These are phyloP conservation scores for Penicillium dipodomyicola DNA, from an alignment of 495 filamentous ascomycete genomes.

Conservation along the genomic window DNA sequence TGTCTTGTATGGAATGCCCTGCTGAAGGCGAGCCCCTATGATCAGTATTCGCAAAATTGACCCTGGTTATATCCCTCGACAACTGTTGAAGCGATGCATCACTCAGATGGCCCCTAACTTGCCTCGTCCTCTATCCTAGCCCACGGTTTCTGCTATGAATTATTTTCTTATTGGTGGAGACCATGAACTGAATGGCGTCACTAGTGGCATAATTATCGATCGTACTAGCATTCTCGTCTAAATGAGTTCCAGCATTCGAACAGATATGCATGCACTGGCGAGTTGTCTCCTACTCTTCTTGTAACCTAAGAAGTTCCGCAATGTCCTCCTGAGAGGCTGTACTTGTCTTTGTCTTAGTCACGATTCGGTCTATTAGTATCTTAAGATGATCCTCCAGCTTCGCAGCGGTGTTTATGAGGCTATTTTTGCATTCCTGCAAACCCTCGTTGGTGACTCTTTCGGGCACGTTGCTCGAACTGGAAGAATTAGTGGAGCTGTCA, in stretches of 20 bases:
- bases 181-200: slow-evolving; percentile 42
- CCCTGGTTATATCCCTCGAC: slow-evolving; percentile 36
- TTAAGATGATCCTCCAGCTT: slow-evolving; percentile 39
- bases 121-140: slow-evolving; percentile 40
- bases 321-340: slow-evolving; percentile 32
- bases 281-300: slow-evolving; percentile 39
- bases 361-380: slow-evolving; percentile 31
- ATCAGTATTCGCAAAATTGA: slow-evolving; percentile 16
- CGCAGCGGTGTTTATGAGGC: slow-evolving; percentile 24
- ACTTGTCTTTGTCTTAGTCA: slow-evolving; percentile 32
- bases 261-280: slow-evolving; percentile 40
- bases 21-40: slow-evolving; percentile 15
- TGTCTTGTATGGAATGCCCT: not conserved
- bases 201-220: slow-evolving; percentile 41
- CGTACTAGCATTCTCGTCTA: slow-evolving; percentile 35
- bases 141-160: slow-evolving; percentile 39
- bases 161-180: slow-evolving; percentile 37
- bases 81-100: slow-evolving; percentile 38
- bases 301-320: slow-evolving; percentile 34
- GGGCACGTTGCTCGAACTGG: slow-evolving; percentile 5
- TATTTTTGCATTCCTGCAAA: slow-evolving; percentile 41
- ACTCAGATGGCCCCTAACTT: slow-evolving; percentile 42
- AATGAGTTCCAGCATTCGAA: slow-evolving; percentile 31
- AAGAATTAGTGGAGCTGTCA: not conserved
- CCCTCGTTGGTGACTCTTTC: slow-evolving; percentile 35